phyloP scores from a whole-genome alignment of 208 protist species.

The Sergeia podlipaevii region DNA sequence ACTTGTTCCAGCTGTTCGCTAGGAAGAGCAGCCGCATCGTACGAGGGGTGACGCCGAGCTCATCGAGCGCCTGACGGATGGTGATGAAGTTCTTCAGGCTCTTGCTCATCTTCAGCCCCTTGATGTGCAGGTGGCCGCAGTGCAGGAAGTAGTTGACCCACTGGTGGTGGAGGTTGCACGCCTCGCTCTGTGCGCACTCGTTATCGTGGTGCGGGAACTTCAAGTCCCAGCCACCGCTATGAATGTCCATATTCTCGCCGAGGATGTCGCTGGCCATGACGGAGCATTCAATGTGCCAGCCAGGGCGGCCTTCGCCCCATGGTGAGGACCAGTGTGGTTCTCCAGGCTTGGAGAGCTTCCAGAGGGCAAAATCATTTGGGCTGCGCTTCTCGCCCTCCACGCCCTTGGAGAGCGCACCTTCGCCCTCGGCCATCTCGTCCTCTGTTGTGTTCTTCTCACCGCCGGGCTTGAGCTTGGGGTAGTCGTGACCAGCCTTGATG shows the following conservation, averaged over 20 bases:
- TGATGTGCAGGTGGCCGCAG: conserved; percentile 97
- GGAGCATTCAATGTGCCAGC: conserved; percentile 99
- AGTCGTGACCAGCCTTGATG: conserved; percentile 82
- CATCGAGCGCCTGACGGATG: conserved; percentile 86
- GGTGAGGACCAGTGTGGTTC: conserved; percentile 95
- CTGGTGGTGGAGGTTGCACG: conserved; percentile 74
- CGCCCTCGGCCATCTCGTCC: conserved; percentile 91
- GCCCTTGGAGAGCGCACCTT: conserved; percentile 63
- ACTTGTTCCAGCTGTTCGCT: conserved; percentile 83
- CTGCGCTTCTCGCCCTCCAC: conserved; percentile 85
- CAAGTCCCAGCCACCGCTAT: conserved; percentile 97
- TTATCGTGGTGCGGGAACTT: conserved; percentile 99
- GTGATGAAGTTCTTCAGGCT: conserved; percentile 99
- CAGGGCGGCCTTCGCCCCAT: conserved; percentile 95
- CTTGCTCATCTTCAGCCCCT: conserved; percentile 99
- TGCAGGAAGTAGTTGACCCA: conserved; percentile 99
- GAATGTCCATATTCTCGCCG: conserved; percentile 95
- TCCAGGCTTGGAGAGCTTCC: conserved; percentile 95
- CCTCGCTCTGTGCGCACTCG: conserved; percentile 97
- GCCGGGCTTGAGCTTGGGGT: conserved; percentile 90
- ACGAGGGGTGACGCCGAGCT: conserved; percentile 59
- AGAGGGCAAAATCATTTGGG: conserved; percentile 97
- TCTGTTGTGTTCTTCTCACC: conserved; percentile 62
- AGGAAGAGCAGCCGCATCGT: conserved; percentile 96
- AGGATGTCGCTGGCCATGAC: conserved; percentile 97